Conservation (phyloP, 139 green algal species). For the Asterochloris erici region DNA sequence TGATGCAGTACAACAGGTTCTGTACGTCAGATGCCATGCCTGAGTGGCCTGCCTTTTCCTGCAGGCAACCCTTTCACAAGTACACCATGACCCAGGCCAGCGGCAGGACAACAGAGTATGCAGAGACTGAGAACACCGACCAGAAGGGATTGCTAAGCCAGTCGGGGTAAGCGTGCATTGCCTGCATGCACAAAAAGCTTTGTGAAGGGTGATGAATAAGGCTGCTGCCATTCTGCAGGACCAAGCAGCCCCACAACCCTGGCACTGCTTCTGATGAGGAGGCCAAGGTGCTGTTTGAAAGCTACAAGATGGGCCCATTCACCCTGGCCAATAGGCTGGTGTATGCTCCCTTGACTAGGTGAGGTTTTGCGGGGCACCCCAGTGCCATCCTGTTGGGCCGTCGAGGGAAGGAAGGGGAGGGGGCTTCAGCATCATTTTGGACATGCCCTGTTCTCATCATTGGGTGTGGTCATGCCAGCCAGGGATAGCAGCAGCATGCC, state of each 20-base stretch:
- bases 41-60: too few relatives aligned
- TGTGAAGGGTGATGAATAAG: too few relatives aligned
- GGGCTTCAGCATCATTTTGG: too few relatives aligned
- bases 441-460: too few relatives aligned
- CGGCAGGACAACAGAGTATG: background rate
- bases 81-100: too few relatives aligned
- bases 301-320: background rate
- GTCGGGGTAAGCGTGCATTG: background rate
- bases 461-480: too few relatives aligned
- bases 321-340: slow-evolving; percentile 52
- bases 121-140: background rate
- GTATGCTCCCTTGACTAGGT: slow-evolving; percentile 69
- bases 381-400: slow-evolving; percentile 32
- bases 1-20: too few relatives aligned
- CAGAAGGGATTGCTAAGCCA: background rate
- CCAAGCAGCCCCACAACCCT: background rate
- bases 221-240: background rate
- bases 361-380: too few relatives aligned
- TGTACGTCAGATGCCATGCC: too few relatives aligned
- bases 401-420: slow-evolving; percentile 26
- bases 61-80: too few relatives aligned
- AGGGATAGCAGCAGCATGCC: too few relatives aligned
- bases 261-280: background rate
- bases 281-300: background rate
- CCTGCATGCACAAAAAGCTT: background rate